A percentile compares a stretch with the other conserved stretches of the same genome.
Evolutionary conservation across 306 rosid species (phyloP).

Genomic region (Vachellia collinsii): DNA sequence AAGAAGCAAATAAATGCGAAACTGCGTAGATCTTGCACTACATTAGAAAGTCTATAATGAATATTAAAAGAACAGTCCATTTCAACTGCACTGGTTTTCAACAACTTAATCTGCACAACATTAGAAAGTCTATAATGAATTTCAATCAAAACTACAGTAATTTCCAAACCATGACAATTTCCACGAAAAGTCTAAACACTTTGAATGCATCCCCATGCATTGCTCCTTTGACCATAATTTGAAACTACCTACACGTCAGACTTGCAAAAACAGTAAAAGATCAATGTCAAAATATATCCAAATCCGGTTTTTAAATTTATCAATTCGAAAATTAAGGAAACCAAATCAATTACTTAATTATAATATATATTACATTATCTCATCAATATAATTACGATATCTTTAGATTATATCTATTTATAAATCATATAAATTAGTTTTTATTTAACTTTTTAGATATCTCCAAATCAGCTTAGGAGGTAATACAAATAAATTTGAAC

Average conservation of each 20-base stretch:
- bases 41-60: too few relatives aligned
- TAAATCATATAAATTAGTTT: too few relatives aligned
- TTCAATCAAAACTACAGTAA: not conserved
- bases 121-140: not conserved
- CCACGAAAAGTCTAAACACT: not conserved
- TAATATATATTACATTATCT: too few relatives aligned
- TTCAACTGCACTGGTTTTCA: not conserved
- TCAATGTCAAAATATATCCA: too few relatives aligned
- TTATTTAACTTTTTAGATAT: too few relatives aligned
- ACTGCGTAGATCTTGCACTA: not conserved
- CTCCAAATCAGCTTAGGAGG: too few relatives aligned
- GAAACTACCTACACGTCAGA: not conserved
- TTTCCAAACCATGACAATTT: not conserved
- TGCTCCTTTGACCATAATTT: not conserved
- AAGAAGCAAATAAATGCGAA: not conserved
- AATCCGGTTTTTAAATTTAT: too few relatives aligned
- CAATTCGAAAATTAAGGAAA: too few relatives aligned
- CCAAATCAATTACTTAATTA: too few relatives aligned
- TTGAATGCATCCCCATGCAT: not conserved
- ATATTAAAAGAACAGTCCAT: not conserved
- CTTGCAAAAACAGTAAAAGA: not conserved
- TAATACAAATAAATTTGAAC: too few relatives aligned
- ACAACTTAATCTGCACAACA: not conserved
- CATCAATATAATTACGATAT: too few relatives aligned
- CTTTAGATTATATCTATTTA: too few relatives aligned